These are phyloP conservation scores for Amylostereum areolatum DNA, from an alignment of 1,284 basidiomycete species.

Conservation along the genomic window DNA sequence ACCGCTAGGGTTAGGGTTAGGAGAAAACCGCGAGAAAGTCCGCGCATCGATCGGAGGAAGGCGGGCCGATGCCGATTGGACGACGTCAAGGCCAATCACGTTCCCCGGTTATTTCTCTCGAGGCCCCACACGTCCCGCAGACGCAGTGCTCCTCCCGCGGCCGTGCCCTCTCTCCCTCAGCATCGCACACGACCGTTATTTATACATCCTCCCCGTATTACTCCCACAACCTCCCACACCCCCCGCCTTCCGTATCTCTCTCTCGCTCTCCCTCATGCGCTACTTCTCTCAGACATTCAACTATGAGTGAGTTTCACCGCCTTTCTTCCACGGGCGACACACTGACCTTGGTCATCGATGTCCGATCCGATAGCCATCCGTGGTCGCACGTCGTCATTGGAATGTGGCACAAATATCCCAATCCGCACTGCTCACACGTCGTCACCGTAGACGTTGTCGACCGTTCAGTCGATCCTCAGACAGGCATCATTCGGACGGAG, in stretches of 20 bases:
- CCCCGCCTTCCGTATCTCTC: neutral
- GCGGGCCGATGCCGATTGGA: neutral
- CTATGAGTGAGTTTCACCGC: constrained; percentile 51
- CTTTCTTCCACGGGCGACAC: constrained; percentile 1
- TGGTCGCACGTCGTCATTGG: constrained; percentile 85
- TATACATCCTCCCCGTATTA: neutral
- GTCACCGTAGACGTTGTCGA: constrained; percentile 86
- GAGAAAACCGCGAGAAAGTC: too few relatives aligned
- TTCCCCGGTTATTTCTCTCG: neutral
- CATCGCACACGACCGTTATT: constrained; percentile 2
- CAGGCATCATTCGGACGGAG: constrained; percentile 86
- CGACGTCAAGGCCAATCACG: too few relatives aligned
- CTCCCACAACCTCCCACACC: neutral
- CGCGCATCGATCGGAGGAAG: neutral
- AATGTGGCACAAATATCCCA: constrained; percentile 95
- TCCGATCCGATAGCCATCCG: constrained; percentile 52
- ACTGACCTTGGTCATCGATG: constrained; percentile 15
- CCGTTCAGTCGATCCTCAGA: constrained; percentile 74
- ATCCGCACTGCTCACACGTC: constrained; percentile 89
- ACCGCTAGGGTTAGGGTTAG: constrained; percentile 3
- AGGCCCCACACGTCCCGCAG: neutral
- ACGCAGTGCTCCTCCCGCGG: neutral
- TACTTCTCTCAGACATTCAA: constrained; percentile 71
- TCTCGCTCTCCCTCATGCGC: constrained; percentile 42
- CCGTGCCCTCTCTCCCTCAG: neutral